Base-by-base conservation (phyloP, 129 eudicot genomes). In the Arctium minus region DNA sequence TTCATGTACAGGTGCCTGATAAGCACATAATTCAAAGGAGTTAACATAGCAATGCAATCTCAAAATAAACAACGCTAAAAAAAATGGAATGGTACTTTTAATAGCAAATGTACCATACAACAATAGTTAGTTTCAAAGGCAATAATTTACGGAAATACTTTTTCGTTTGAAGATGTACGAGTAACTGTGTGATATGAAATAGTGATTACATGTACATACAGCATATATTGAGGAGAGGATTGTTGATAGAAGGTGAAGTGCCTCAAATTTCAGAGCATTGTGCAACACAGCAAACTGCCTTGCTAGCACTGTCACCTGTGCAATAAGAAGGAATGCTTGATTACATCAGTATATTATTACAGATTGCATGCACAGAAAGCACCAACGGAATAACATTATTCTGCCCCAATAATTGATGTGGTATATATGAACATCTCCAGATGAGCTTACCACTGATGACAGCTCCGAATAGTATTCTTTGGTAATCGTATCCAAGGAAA, bases 201-300 rank as follows among this genome's bases (percentile, higher is more conserved):
- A 69, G 31, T 79, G 76, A 37, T 70, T 62, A 77, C 39, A 68
- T 62, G 46, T 76, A 40, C 95, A 79, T 90, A 94, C 99, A 44
- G 93, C 85, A 75, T 88, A 76, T 70, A 71, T 73, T 46, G 92
- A 90, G 29, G 92, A 88, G 33, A 96, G 82, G 67, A 93, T 75
- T 37, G 85, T 78, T 15, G 91, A 88, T 27, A 96, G 89, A 62
- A 96, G 92, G 84, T 91, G 95, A 79, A 96, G 98, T 32, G 92
- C 89, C 79, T 96, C 97, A 85, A 96, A 96, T 72, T 96, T 96
- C 37, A 96, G 76, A 36, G 93, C 94, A 79, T 83, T 88, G 79
- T 93, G 99, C 80, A 89, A 77, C 75, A 90, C 70, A 70, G 93
- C 98, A 88, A 93, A 96, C 79, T 90, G 92, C 40, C 84, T 89